Percentiles rank a stretch among this genome's conserved stretches.
Evolutionary conservation across 208 protist genomes (phyloP).

Genomic region (Leptomonas seymouri): DNA sequence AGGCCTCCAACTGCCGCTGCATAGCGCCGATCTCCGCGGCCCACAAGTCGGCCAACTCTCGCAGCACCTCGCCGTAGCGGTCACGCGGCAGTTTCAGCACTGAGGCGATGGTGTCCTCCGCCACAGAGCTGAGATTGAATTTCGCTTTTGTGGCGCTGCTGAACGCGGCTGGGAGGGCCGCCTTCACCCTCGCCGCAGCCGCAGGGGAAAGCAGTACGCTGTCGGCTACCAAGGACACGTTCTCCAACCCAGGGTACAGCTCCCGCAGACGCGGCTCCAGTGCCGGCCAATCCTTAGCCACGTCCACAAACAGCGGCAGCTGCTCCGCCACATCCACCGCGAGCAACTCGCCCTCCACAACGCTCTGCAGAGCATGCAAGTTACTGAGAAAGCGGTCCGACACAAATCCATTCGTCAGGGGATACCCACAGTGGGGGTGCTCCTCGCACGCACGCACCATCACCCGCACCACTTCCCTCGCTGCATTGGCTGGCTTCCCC

Average conservation of each 20-base stretch:
- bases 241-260: slow-evolving; percentile 56
- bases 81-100: slow-evolving; percentile 39
- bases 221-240: slow-evolving; percentile 42
- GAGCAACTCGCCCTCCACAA: slow-evolving; percentile 53
- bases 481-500: slow-evolving; percentile 3
- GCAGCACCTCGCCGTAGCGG: slow-evolving; percentile 40
- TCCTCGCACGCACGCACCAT: slow-evolving; percentile 42
- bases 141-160: slow-evolving; percentile 17
- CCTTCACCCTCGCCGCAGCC: slow-evolving; percentile 32
- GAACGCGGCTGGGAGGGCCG: slow-evolving; percentile 30
- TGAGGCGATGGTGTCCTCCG: slow-evolving; percentile 25
- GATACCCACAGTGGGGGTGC: slow-evolving; percentile 63
- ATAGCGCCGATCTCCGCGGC: slow-evolving; percentile 36
- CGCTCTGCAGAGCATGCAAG: slow-evolving; percentile 50
- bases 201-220: slow-evolving; percentile 40
- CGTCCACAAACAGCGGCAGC: slow-evolving; percentile 56
- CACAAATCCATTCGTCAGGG: slow-evolving; percentile 61
- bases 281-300: slow-evolving; percentile 49
- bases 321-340: slow-evolving; percentile 49
- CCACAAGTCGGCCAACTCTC: slow-evolving; percentile 45
- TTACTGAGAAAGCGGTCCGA: slow-evolving; percentile 60
- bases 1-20: slow-evolving; percentile 35
- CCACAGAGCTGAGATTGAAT: slow-evolving; percentile 1
- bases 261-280: slow-evolving; percentile 50
- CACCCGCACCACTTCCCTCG: neutral